Conservation (phyloP, 2,329 filamentous ascomycete genomes). For the Colletotrichum australisinense region DNA sequence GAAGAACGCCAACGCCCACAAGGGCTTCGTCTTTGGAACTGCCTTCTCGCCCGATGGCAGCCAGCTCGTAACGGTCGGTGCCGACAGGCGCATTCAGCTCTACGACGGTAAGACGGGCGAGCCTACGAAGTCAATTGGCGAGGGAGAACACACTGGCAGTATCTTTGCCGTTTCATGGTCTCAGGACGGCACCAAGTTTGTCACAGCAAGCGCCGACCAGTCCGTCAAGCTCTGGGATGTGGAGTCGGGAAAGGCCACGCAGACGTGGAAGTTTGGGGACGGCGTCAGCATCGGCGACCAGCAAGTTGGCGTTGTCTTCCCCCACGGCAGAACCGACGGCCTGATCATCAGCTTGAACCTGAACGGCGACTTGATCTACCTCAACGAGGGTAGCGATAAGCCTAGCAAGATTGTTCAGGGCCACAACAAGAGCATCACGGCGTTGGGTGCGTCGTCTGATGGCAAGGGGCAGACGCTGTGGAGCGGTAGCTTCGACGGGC, state of each 20-base stretch:
- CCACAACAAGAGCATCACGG: constrained; percentile 91
- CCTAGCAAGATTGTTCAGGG: constrained; percentile 82
- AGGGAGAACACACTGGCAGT: constrained; percentile 89
- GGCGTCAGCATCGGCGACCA: constrained; percentile 81
- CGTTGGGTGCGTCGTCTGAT: constrained; percentile 69
- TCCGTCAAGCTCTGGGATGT: constrained; percentile 96
- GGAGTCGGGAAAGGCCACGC: constrained; percentile 79
- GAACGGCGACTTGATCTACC: constrained; percentile 89
- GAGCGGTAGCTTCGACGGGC: constrained; percentile 93
- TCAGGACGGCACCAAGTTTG: constrained; percentile 85
- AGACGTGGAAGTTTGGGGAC: constrained; percentile 87
- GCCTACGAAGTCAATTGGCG: constrained; percentile 79
- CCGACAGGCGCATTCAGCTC: constrained; percentile 91
- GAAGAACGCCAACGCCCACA: constrained; percentile 83
- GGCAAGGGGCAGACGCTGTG: constrained; percentile 75
- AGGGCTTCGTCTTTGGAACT: constrained; percentile 88
- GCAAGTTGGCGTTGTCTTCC: constrained; percentile 95
- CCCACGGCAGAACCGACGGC: constrained; percentile 82
- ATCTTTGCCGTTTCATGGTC: constrained; percentile 95
- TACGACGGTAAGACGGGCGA: constrained; percentile 98
- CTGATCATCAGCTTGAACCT: constrained; percentile 92
- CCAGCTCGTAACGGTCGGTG: constrained; percentile 86
- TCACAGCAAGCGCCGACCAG: constrained; percentile 93
- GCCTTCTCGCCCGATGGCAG: constrained; percentile 92
- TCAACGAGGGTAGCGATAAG: constrained; percentile 76